Evolutionary conservation across 441 rosid genomes (phyloP).

Genomic region (Populus hybrid): DNA sequence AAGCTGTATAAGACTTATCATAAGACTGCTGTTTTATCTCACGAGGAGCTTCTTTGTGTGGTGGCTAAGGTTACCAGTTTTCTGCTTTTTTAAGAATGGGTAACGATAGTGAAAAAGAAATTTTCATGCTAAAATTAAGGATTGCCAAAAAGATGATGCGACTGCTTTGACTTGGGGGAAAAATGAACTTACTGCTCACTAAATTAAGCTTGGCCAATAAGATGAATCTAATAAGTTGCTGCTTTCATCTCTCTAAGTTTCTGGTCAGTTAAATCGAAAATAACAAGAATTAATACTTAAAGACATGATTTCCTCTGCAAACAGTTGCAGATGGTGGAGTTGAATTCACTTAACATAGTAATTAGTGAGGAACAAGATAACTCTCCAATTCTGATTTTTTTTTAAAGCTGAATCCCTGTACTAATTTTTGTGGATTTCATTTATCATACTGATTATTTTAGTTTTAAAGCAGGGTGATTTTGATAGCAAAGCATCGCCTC

Average conservation of each 20-base stretch:
- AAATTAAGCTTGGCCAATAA: background rate
- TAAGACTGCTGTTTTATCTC: slow-evolving; percentile 87
- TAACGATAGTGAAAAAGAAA: slow-evolving; percentile 3
- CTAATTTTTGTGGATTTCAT: slow-evolving; percentile 4
- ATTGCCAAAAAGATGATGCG: background rate
- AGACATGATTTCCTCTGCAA: background rate
- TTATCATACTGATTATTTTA: slow-evolving; percentile 7
- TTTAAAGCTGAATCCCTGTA: background rate
- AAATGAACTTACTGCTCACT: background rate
- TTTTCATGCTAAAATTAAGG: background rate
- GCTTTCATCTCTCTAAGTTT: background rate
- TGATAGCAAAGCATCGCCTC: slow-evolving; percentile 52
- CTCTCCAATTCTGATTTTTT: background rate
- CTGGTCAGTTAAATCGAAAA: background rate
- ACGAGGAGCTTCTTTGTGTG: slow-evolving; percentile 97
- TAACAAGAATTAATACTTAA: background rate
- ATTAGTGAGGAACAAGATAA: background rate
- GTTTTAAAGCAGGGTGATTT: slow-evolving; percentile 40
- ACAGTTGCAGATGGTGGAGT: background rate
- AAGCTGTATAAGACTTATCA: slow-evolving; percentile 80
- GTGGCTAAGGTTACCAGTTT: slow-evolving; percentile 65
- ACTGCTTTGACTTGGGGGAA: background rate
- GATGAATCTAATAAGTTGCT: background rate
- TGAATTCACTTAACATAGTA: background rate
- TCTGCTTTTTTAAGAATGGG: background rate